These are phyloP conservation scores for Tirmania nivea DNA, from an alignment of 495 filamentous ascomycete species.

Conservation along the genomic window DNA sequence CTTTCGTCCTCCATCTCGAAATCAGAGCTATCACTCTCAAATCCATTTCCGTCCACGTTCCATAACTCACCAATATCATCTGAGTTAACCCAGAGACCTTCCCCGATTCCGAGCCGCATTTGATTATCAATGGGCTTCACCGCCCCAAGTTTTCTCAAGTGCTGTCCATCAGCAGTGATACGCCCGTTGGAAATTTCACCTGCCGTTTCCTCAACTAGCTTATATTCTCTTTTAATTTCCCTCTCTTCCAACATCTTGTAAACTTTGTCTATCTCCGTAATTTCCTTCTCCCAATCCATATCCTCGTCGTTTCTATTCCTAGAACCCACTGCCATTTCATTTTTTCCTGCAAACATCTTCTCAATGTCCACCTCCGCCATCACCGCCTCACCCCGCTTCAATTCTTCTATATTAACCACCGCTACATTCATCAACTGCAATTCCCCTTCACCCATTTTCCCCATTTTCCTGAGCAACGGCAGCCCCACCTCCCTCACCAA, in stretches of 20 bases:
- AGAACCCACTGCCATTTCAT: slow-evolving; percentile 8
- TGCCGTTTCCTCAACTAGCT: too few species aligned
- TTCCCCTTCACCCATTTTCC: slow-evolving; percentile 37
- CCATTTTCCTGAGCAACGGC: slow-evolving; percentile 47
- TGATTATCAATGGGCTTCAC: too few species aligned
- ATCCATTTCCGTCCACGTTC: too few species aligned
- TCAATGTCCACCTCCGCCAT: slow-evolving; percentile 35
- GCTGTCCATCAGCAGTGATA: too few species aligned
- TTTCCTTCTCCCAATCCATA: slow-evolving; percentile 16
- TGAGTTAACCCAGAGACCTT: not conserved
- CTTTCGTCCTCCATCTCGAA: too few species aligned
- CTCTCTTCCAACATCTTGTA: not conserved
- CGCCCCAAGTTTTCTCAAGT: too few species aligned
- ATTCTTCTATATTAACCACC: slow-evolving; percentile 61
- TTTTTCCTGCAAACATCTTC: slow-evolving; percentile 1
- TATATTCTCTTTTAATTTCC: too few species aligned
- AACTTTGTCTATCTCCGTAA: slow-evolving; percentile 27
- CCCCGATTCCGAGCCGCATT: not conserved
- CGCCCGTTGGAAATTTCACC: too few species aligned
- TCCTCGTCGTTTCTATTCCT: slow-evolving; percentile 13
- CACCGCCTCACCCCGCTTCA: slow-evolving; percentile 35
- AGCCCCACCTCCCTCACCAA: slow-evolving; percentile 46
- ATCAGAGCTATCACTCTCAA: too few species aligned
- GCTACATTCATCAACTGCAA: slow-evolving; percentile 68
- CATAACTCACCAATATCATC: not conserved